phyloP scores from a whole-genome alignment of 305 asterid species.

The Solanum hybrid region DNA sequence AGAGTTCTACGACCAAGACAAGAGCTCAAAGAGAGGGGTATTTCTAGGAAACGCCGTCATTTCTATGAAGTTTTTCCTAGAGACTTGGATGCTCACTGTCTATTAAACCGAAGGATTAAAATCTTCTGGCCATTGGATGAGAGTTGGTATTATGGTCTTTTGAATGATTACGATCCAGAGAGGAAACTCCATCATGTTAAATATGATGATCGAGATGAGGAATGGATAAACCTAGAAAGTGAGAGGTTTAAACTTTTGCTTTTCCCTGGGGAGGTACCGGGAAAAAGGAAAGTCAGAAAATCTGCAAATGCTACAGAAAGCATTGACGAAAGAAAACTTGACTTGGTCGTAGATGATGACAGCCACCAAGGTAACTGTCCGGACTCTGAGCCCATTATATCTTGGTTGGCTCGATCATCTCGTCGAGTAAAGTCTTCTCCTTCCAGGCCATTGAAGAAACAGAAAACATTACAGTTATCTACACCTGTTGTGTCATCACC shows the following conservation, averaged over 20 bases:
- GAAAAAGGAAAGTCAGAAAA: slow-evolving; percentile 34
- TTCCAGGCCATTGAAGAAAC: slow-evolving; percentile 44
- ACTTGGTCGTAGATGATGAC: slow-evolving; percentile 33
- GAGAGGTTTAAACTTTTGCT: slow-evolving; percentile 93
- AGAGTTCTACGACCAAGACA: slow-evolving; percentile 78
- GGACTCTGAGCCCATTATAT: slow-evolving; percentile 87
- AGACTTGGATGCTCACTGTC: slow-evolving; percentile 70
- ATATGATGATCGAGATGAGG: slow-evolving; percentile 95
- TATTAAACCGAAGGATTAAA: slow-evolving; percentile 67
- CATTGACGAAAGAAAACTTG: slow-evolving; percentile 26
- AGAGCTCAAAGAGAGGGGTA: slow-evolving; percentile 43
- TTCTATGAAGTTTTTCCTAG: slow-evolving; percentile 63
- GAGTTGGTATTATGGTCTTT: slow-evolving; percentile 88
- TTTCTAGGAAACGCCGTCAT: slow-evolving; percentile 86
- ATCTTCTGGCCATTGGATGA: slow-evolving; percentile 95
- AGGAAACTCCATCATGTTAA: slow-evolving; percentile 69
- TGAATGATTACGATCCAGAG: slow-evolving; percentile 71
- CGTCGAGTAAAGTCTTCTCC: slow-evolving; percentile 61
- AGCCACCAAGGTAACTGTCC: slow-evolving; percentile 32
- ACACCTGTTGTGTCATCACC: slow-evolving; percentile 29
- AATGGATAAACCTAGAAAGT: slow-evolving; percentile 77
- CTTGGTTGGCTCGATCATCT: slow-evolving; percentile 83
- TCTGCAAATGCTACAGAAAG: slow-evolving; percentile 22
- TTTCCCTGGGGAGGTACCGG: slow-evolving; percentile 80
- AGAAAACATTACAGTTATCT: slow-evolving; percentile 31